These are phyloP conservation scores for Russula griseocarnosa DNA, from an alignment of 768 basidiomycete genomes.

Conservation along the genomic window DNA sequence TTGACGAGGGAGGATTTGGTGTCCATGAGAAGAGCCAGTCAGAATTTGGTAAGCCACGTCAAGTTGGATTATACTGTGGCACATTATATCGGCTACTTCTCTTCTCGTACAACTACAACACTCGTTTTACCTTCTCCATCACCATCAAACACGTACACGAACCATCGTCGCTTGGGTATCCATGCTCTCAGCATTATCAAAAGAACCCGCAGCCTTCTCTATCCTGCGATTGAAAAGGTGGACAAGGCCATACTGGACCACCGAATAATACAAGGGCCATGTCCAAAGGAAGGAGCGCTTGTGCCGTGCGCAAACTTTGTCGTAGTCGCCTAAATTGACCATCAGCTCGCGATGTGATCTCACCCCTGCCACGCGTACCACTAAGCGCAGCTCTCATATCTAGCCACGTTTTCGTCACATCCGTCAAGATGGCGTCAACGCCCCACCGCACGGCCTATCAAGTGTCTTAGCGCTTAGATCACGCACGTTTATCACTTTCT, in stretches of 20 bases:
- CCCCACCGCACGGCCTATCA: conserved; percentile 57
- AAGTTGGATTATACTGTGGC: too few species aligned
- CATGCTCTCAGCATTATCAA: conserved; percentile 17
- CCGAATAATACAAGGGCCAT: conserved; percentile 23
- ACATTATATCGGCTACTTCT: too few species aligned
- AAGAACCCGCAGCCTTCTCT: conserved; percentile 27
- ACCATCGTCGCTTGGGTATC: conserved; percentile 6
- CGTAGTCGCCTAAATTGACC: conserved; percentile 23
- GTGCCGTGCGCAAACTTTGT: conserved; percentile 26
- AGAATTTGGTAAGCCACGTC: too few species aligned
- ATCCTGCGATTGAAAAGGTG: conserved; percentile 4
- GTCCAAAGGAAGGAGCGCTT: conserved; percentile 30
- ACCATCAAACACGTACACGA: conserved; percentile 13
- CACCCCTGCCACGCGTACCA: conserved; percentile 13
- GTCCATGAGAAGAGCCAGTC: background rate
- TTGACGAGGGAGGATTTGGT: conserved; percentile 6
- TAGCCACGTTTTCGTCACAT: conserved; percentile 41
- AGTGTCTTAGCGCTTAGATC: conserved; percentile 32
- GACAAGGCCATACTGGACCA: conserved; percentile 12
- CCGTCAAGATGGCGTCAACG: conserved; percentile 46
- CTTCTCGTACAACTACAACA: too few species aligned
- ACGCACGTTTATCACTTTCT: background rate
- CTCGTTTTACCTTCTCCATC: background rate
- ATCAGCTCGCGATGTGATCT: background rate
- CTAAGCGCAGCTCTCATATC: conserved; percentile 37